A percentile compares a stretch with the other conserved stretches of the same genome.
These are phyloP conservation scores for Drechslerella coelobrocha DNA, from an alignment of 2,329 filamentous ascomycete species.

Conservation along the genomic window DNA sequence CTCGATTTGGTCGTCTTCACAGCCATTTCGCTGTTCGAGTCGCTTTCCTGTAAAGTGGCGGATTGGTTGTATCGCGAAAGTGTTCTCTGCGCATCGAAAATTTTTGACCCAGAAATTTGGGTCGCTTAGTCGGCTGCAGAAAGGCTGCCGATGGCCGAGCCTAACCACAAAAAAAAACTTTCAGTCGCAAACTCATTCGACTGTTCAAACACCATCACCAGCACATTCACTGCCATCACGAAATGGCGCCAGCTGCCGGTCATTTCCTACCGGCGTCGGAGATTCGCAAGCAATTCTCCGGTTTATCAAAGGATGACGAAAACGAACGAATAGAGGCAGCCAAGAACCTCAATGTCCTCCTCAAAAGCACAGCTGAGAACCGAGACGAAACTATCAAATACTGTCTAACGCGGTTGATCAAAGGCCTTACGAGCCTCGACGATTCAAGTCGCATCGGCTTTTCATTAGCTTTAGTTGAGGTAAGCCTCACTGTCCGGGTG, in stretches of 20 bases:
- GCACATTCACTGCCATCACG: conserved; percentile 2
- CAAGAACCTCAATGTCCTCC: conserved; percentile 30
- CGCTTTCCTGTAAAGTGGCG: conserved; percentile 3
- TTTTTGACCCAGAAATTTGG: conserved; percentile 36
- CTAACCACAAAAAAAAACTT: conserved; percentile 17
- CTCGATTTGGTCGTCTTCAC: conserved; percentile 36
- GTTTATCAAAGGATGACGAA: conserved; percentile 45
- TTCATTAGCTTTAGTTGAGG: conserved; percentile 83
- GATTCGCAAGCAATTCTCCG: conserved; percentile 38
- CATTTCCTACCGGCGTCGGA: conserved; percentile 40
- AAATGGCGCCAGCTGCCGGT: conserved; percentile 24
- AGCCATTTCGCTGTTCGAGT: conserved; percentile 27
- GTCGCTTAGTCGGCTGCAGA: conserved; percentile 39
- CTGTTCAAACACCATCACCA: background rate
- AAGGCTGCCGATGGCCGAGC: conserved; percentile 35
- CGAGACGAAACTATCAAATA: conserved; percentile 45
- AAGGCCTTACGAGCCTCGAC: conserved; percentile 85
- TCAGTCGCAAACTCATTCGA: conserved; percentile 22
- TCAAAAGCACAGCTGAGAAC: conserved; percentile 35
- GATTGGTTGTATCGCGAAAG: conserved; percentile 41
- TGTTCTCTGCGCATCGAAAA: conserved; percentile 33
- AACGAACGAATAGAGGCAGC: conserved; percentile 41
- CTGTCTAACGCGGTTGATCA: conserved; percentile 68
- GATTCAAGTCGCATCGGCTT: conserved; percentile 90
- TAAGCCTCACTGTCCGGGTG: conserved; percentile 11